Evolutionary conservation across 768 basidiomycete species (phyloP).

Genomic region (Naganishia onofrii): DNA sequence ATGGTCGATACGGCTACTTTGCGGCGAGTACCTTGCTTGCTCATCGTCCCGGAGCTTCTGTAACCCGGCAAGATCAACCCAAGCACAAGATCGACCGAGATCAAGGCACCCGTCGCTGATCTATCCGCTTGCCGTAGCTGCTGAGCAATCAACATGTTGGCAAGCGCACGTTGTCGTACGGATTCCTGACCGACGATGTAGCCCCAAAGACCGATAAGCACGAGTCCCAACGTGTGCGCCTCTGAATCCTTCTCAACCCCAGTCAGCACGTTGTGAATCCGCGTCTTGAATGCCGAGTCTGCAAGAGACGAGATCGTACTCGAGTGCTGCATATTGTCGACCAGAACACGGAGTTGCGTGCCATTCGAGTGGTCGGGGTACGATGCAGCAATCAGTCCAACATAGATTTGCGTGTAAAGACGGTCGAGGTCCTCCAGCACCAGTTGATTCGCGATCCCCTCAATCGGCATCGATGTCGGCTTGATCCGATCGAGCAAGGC

Average conservation of each 20-base stretch:
- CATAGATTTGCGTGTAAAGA: slow-evolving; percentile 43
- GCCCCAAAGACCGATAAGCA: slow-evolving; percentile 49
- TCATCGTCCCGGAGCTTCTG: neutral
- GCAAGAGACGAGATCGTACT: slow-evolving; percentile 25
- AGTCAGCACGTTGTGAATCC: slow-evolving; percentile 40
- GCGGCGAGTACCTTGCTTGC: neutral
- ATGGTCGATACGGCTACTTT: slow-evolving; percentile 4
- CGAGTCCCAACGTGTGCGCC: slow-evolving; percentile 47
- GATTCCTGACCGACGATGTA: slow-evolving; percentile 41
- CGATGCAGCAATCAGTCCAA: slow-evolving; percentile 43
- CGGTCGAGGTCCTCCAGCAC: slow-evolving; percentile 46
- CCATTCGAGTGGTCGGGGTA: slow-evolving; percentile 4
- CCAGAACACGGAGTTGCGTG: neutral
- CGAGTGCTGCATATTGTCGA: slow-evolving; percentile 24
- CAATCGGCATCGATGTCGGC: slow-evolving; percentile 38
- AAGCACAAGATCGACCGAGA: slow-evolving; percentile 42
- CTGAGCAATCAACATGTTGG: slow-evolving; percentile 44
- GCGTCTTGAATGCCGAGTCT: slow-evolving; percentile 43
- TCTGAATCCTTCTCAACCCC: slow-evolving; percentile 41
- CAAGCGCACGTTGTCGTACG: slow-evolving; percentile 41
- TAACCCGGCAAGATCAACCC: slow-evolving; percentile 42
- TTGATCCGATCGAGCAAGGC: slow-evolving; percentile 31
- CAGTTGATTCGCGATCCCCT: slow-evolving; percentile 47
- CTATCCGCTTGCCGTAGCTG: slow-evolving; percentile 40
- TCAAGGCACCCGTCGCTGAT: slow-evolving; percentile 31